Base-by-base conservation (phyloP, 2,329 filamentous ascomycete genomes). In the Juglanconis juglandina region DNA sequence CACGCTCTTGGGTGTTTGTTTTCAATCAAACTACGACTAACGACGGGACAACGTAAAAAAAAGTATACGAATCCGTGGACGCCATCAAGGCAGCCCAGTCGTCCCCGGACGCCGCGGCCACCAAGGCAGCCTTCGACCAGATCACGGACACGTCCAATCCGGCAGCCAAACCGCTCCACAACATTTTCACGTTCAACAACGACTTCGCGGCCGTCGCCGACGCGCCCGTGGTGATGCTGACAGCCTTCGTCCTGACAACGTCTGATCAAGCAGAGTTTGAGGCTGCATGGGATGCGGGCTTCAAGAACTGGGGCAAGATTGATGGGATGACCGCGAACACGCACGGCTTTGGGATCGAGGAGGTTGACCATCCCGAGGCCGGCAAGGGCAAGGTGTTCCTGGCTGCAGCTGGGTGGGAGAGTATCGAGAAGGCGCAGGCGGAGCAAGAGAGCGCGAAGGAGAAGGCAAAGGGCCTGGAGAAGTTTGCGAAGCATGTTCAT, bases 81-180 rank as follows among this genome's bases (percentile, higher is more conserved):
- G 55, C 58, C 35, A 60, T 61, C 56, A 50, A 42, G 17, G 30
- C 52, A 33, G 49, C 55, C 14, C 53, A 56, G 8, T 14, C 34
- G 41, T 56, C 61, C 17, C 24, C 60, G 30, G 48, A 58, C 1
- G 53, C 58, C 49, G 48, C 56, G 3, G 30, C 56, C n/a, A 41
- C 56, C 13, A 58, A 42, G 14, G 35, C 56, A 11, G 55, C 61
- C 30, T 52, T 64, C 44, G 34, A 48, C 9, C 9, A 34, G 47
- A 48, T 64, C 14, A 30, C 61, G 34, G 64, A 66, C 64, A 54
- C 42, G n/a, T 62, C 60, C 41, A 53, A 63, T 42, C 58, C 63
- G 1, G 35, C 42, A n/a, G 30, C 46, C 41, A 46, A 52, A 5
- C 60, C 63, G 5, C 54, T 58, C 51, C 60, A 59, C 54, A 60